Base-by-base conservation (phyloP, 352 stramenopile genomes). In the Pythium phragmiticola region DNA sequence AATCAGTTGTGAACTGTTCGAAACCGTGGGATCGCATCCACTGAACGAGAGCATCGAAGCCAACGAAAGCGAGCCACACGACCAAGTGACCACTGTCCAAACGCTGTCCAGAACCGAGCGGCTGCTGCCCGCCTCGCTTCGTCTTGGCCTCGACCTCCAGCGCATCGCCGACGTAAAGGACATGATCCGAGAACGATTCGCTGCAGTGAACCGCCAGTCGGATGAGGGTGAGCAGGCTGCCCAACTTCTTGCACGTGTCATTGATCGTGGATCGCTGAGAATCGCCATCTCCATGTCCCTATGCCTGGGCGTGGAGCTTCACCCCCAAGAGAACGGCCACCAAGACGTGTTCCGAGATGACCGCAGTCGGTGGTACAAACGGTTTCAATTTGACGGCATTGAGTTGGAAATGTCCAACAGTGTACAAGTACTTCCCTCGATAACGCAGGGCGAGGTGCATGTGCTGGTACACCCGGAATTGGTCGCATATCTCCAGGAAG, bases 381-480 rank as follows among this genome's bases (percentile, higher is more conserved):
- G 39, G 14, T 68, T 72, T 28, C 39, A n/a, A 11, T 62, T 72
- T 21, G 33, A 57, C 7, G 19, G 34, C 9, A 58, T 72, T 11
- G 17, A 50, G 28, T 26, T 72, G 5, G 42, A 63, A 5, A 14
- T 65, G 12, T 36, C 50, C 3, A 57, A 72, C 26, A 55, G 43
- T 2, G 56, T 72, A 0, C 59, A 68, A 53, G 36, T 57, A 28
- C 50, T 72, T 26, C 66, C 66, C 1, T 72, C 66, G 9, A 59
- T 55, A n/a, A 65, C 66, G 0, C 56, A 65, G 45, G 54, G 39
- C 14, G 59, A 68, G 21, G 49, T 26, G 0, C 19, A 49, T 1
- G 54, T 72, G 3, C 26, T 72, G 7, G 66, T 72, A 30, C 66
- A 72, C 37, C 60, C 45, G 4, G 66, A 65, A 39, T 21, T 72